These are phyloP conservation scores for Lactifluus pinguis DNA, from an alignment of 768 basidiomycete genomes.

Conservation along the genomic window DNA sequence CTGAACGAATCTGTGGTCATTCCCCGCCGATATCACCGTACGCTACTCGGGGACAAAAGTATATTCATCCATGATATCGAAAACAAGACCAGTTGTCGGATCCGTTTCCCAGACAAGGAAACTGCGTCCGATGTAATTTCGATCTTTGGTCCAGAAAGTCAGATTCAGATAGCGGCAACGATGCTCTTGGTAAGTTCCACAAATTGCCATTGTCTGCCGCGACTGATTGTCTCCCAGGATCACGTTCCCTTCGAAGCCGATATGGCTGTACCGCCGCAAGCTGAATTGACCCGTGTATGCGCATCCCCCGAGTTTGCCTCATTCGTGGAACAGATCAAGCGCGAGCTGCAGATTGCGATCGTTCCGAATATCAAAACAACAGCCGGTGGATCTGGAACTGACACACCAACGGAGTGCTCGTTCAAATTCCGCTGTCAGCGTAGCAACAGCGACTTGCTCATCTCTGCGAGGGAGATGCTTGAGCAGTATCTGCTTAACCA, in stretches of 20 bases:
- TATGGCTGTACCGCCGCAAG: constrained; percentile 78
- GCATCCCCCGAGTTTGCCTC: constrained; percentile 72
- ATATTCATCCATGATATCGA: constrained; percentile 98
- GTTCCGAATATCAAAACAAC: constrained; percentile 63
- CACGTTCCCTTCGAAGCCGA: constrained; percentile 96
- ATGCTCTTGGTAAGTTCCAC: constrained; percentile 72
- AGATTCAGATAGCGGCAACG: constrained; percentile 92
- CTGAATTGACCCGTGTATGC: constrained; percentile 69
- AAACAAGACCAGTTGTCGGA: constrained; percentile 87
- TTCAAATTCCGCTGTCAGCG: constrained; percentile 96
- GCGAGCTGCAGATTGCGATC: constrained; percentile 88
- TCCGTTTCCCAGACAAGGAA: constrained; percentile 91
- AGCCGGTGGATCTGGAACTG: constrained; percentile 44
- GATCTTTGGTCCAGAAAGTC: constrained; percentile 95
- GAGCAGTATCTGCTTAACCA: constrained; percentile 85
- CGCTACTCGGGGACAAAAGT: constrained; percentile 88
- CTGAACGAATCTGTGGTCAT: constrained; percentile 89
- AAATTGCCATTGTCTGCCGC: background rate
- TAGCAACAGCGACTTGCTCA: constrained; percentile 88
- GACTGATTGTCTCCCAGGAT: constrained; percentile 45
- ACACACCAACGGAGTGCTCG: constrained; percentile 64
- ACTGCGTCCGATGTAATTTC: constrained; percentile 88
- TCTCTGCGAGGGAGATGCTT: constrained; percentile 82
- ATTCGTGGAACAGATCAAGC: constrained; percentile 87
- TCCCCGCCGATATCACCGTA: constrained; percentile 91